Base-by-base conservation (phyloP, 345 rosid genomes). In the Syzygium grande region DNA sequence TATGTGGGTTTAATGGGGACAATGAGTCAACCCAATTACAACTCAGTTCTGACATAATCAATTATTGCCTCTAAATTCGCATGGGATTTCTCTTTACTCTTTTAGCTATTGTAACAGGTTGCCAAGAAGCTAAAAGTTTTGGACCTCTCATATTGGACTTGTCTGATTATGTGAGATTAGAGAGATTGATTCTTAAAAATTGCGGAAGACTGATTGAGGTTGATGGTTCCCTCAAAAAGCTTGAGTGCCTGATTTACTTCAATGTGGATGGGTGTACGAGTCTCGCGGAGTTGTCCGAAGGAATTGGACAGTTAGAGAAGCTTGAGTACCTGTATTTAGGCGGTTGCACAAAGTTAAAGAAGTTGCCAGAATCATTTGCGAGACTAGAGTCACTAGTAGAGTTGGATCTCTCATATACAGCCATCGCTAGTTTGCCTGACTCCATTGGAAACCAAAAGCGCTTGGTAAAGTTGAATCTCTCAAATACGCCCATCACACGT, bases 141-240 rank as follows among this genome's bases (percentile, higher is more conserved):
- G 2, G 59, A 55, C 21, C 59, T 21, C 59, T n/a, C n/a, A n/a
- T n/a, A n/a, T n/a, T n/a, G n/a, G 85, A 89, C 56, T 84, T 91
- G 43, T 73, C 85, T 11, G 86, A 86, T 16, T 87, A 88, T 21
- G 87, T 84, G 30, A 29, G 52, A 54, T 91, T 91, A 19, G 90
- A 91, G 90, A 86, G 23, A 63, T 49, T 92, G 88, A 86, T 77
- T 21, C 89, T 90, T 30, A 65, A 89, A 88, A 86, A 86, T 11
- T 91, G 94, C 85, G 43, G 15, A n/a, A 86, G 56, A 1, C 87
- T 92, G 87, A 59, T 78, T 53, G 46, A 79, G 53, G 54, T 91
- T 68, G 89, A 90, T 41, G 78, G 30, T 29, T 92, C 94, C 58
- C 86, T 92, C 17, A 79, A 63, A 15, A 41, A 85, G 52, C 91